Evolutionary conservation across 1,284 basidiomycete genomes (phyloP), one percentile per base, ranked within the genome.

Genomic region (Mrakiaceae sp.): DNA sequence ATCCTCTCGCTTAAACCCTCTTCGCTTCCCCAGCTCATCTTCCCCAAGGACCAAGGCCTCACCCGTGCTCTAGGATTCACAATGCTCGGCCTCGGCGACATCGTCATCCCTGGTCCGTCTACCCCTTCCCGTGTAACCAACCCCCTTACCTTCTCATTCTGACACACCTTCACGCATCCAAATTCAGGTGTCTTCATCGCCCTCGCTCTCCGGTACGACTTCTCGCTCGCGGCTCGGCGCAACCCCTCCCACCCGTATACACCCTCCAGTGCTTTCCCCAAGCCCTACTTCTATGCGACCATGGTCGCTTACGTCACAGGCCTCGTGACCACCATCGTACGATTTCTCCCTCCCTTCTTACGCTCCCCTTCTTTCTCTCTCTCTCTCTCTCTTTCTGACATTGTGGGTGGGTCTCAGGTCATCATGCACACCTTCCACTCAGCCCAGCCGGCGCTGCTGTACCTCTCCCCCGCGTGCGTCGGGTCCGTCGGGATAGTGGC

Each of bases 361-460:
- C 54, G 16, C 27, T 56, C 12, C 2, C 44, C 0, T 7, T 12
- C 42, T n/a, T 6, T 43, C 42, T 57, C 6, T n/a, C 56, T 8
- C 10, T 58, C 14, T n/a, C 53, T 39, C 53, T 5, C 53, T 55
- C 53, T 10, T 7, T 8, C 39, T 40, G 16, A 12, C 47, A 27
- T 27, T 27, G 27, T 27, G 27, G 27, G 27, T 27, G 27, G 27
- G 27, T 27, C 27, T 27, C 27, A 27, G 27, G 27, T 11, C 10
- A 14, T 57, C 14, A 94, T 98, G 93, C 88, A 95, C 74, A 73
- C 79, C 54, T 87, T 86, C 72, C 79, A 81, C 58, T 82, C 81
- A 12, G 92, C 90, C 0, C 95, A 98, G 72, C 95, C 95, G 3
- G 95, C 95, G 2, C 77, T 98, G 66, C 79, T 98, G 49, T 98